Percentiles rank a stretch among this genome's conserved stretches.
phyloP scores from a whole-genome alignment of 495 filamentous ascomycete genomes.

The Bacidia rubella region DNA sequence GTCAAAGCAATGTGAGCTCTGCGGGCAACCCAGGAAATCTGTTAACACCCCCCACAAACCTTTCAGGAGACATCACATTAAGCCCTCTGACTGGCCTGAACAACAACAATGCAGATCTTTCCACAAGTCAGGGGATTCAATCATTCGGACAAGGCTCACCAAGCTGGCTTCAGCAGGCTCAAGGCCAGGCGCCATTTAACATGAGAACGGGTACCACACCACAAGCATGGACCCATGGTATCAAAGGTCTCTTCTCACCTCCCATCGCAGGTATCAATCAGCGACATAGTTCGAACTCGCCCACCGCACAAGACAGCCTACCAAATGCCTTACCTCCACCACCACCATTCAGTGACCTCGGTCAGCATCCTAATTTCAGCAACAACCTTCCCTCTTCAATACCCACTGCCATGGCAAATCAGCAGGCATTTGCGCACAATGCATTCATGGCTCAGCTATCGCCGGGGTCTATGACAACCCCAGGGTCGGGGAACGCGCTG shows the following conservation, averaged over 20 bases:
- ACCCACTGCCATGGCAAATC: slow-evolving; percentile 7
- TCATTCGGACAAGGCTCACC: neutral
- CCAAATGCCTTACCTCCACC: slow-evolving; percentile 28
- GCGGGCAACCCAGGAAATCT: slow-evolving; percentile 46
- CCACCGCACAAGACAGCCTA: slow-evolving; percentile 34
- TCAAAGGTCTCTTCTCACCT: slow-evolving; percentile 43
- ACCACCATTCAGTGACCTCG: slow-evolving; percentile 38
- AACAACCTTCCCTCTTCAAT: neutral
- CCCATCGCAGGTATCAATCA: slow-evolving; percentile 29
- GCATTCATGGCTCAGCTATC: slow-evolving; percentile 31
- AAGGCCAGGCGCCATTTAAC: too few species aligned
- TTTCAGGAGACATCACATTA: slow-evolving; percentile 44
- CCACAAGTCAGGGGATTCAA: slow-evolving; percentile 34
- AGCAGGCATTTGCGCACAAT: slow-evolving; percentile 24
- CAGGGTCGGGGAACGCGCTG: slow-evolving; percentile 24
- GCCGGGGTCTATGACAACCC: slow-evolving; percentile 9
- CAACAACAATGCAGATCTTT: slow-evolving; percentile 39
- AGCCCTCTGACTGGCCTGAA: slow-evolving; percentile 47
- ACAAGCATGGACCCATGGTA: slow-evolving; percentile 30
- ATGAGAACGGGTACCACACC: slow-evolving; percentile 34
- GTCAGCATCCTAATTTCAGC: slow-evolving; percentile 29
- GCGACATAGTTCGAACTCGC: slow-evolving; percentile 37
- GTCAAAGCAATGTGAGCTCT: slow-evolving; percentile 11
- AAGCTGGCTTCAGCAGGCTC: too few species aligned
- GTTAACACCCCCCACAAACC: slow-evolving; percentile 47